Evolutionary conservation across 441 rosid genomes (phyloP).

Genomic region (Gossypium gossypioides): DNA sequence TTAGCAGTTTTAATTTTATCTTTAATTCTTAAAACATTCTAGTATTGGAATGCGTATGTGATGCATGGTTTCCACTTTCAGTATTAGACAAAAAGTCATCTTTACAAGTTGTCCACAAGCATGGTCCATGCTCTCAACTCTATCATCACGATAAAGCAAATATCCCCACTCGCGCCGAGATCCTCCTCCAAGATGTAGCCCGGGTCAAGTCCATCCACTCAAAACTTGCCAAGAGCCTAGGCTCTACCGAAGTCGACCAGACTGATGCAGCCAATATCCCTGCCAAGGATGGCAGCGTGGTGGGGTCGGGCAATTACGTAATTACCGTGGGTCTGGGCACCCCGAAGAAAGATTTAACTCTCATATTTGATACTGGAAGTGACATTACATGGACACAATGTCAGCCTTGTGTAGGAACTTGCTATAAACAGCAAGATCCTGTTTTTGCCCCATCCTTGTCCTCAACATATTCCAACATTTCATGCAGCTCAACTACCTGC

Average conservation of each 20-base stretch:
- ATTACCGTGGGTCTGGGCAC: slow-evolving; percentile 56
- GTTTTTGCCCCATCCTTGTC: slow-evolving; percentile 40
- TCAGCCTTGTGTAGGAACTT: slow-evolving; percentile 38
- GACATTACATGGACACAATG: slow-evolving; percentile 74
- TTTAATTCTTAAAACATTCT: not conserved
- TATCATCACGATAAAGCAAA: slow-evolving; percentile 9
- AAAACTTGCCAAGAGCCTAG: slow-evolving; percentile 19
- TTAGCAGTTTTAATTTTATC: not conserved
- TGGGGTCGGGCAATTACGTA: slow-evolving; percentile 54
- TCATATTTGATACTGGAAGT: slow-evolving; percentile 69
- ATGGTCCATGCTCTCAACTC: slow-evolving; percentile 52
- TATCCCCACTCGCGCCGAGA: slow-evolving; percentile 27
- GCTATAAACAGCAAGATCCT: slow-evolving; percentile 44
- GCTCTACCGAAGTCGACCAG: slow-evolving; percentile 13
- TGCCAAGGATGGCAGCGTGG: slow-evolving; percentile 35
- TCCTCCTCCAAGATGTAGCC: slow-evolving; percentile 43
- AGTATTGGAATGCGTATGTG: not conserved
- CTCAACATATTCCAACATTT: slow-evolving; percentile 37
- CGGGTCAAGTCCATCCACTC: slow-evolving; percentile 46
- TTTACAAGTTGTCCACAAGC: slow-evolving; percentile 49
- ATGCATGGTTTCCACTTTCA: slow-evolving; percentile 13
- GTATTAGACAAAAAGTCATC: slow-evolving; percentile 29
- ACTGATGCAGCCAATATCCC: slow-evolving; percentile 33
- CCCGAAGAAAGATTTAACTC: slow-evolving; percentile 32
- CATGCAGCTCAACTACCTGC: slow-evolving; percentile 36